Conservation (phyloP, 2,329 filamentous ascomycete genomes). For the Nothophoma quercina region DNA sequence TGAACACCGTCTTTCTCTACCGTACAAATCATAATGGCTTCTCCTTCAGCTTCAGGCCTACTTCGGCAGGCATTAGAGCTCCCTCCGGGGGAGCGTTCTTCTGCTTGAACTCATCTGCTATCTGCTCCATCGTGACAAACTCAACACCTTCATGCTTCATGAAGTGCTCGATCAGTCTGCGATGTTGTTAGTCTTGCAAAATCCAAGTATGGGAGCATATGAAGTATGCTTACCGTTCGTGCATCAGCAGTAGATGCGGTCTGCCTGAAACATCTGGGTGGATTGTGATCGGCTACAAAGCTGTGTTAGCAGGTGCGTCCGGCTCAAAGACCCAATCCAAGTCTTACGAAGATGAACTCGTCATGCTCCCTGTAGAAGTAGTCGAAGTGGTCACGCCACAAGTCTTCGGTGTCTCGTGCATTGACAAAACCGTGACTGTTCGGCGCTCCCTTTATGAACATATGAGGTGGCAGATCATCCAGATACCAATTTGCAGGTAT, state of each 20-base stretch:
- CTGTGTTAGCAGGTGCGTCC: neutral
- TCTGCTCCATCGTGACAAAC: constrained; percentile 74
- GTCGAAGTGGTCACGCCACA: constrained; percentile 72
- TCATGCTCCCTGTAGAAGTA: constrained; percentile 81
- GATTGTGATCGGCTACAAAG: constrained; percentile 68
- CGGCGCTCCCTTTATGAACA: constrained; percentile 72
- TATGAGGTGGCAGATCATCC: constrained; percentile 67
- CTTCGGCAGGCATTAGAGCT: constrained; percentile 67
- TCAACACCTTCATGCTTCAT: constrained; percentile 69
- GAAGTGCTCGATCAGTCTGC: constrained; percentile 70
- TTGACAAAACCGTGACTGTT: constrained; percentile 69
- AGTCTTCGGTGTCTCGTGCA: constrained; percentile 66
- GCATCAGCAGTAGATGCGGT: constrained; percentile 75
- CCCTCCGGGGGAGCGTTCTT: constrained; percentile 66
- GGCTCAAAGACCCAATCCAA: constrained; percentile 53
- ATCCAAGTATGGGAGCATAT: neutral
- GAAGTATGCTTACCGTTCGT: constrained; percentile 63
- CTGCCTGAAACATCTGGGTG: constrained; percentile 72
- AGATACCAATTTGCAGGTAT: constrained; percentile 72
- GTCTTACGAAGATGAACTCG: constrained; percentile 69
- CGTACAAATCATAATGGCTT: constrained; percentile 7
- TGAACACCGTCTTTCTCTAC: neutral
- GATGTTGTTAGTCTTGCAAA: neutral
- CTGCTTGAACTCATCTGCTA: constrained; percentile 75
- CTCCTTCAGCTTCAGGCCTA: constrained; percentile 59